Evolutionary conservation across 768 basidiomycete species (phyloP).

Genomic region (Psilocybe sp.): DNA sequence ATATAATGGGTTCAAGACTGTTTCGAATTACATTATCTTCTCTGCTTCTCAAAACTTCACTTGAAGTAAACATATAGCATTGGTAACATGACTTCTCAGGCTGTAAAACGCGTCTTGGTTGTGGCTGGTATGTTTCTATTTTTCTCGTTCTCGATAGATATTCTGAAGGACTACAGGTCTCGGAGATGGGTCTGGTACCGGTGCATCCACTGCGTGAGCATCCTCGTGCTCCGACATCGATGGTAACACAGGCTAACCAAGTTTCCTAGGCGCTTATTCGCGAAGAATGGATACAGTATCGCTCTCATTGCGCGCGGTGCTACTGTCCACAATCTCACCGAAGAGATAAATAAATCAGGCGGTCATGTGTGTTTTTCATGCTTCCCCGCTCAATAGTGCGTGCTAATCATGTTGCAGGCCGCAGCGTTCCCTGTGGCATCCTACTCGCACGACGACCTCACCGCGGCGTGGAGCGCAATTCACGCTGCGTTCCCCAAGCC

Average conservation of each 20-base stretch:
- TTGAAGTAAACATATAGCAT: too few relatives aligned
- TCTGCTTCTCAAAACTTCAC: too few relatives aligned
- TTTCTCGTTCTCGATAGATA: too few relatives aligned
- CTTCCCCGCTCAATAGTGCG: too few relatives aligned
- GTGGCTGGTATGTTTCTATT: conserved; percentile 42
- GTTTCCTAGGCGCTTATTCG: conserved; percentile 52
- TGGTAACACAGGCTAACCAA: background rate
- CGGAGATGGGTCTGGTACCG: conserved; percentile 50
- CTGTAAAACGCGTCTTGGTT: conserved; percentile 49
- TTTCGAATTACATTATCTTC: too few relatives aligned
- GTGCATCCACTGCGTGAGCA: conserved; percentile 55
- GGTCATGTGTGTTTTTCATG: conserved; percentile 37
- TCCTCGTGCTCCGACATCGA: background rate
- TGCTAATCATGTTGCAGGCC: conserved; percentile 29
- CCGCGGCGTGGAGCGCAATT: conserved; percentile 45
- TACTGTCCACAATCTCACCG: conserved; percentile 50
- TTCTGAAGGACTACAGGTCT: conserved; percentile 9
- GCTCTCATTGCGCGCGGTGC: conserved; percentile 63
- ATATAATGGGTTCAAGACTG: too few relatives aligned
- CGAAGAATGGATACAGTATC: conserved; percentile 61
- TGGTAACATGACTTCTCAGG: background rate
- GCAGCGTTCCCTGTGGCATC: conserved; percentile 51
- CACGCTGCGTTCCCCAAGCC: conserved; percentile 45
- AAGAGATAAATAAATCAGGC: conserved; percentile 52
- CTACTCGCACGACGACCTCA: conserved; percentile 50